A percentile compares a stretch with the other conserved stretches of the same genome.
Conservation (phyloP, 1,284 basidiomycete species). For the Dichomitus squalens region DNA sequence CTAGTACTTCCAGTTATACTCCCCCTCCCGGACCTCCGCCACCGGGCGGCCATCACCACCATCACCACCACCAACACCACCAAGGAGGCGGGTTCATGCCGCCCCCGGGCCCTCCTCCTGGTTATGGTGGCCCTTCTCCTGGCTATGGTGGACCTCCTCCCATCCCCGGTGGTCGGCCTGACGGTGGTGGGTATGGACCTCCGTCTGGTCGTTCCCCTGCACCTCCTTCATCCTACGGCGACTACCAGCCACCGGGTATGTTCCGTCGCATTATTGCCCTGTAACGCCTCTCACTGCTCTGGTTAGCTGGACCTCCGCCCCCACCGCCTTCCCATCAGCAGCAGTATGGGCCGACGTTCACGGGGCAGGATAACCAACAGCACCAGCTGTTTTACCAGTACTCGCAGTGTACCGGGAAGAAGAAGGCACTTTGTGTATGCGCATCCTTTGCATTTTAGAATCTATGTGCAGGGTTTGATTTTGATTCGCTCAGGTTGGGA, state of each 20-base stretch:
- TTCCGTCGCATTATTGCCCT: not conserved
- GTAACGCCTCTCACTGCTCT: not conserved
- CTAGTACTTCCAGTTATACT: constrained; percentile 6
- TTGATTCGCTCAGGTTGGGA: constrained; percentile 60
- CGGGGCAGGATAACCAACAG: constrained; percentile 50
- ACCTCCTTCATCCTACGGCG: constrained; percentile 14
- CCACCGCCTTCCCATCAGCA: constrained; percentile 68
- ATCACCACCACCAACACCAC: constrained; percentile 17
- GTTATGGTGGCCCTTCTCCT: constrained; percentile 20
- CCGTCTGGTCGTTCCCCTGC: constrained; percentile 30
- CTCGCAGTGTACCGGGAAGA: constrained; percentile 81
- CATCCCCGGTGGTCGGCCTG: constrained; percentile 17
- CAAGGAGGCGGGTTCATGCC: constrained; percentile 31
- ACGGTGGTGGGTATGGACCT: constrained; percentile 27
- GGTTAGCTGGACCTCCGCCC: constrained; percentile 41
- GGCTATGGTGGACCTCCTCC: constrained; percentile 19
- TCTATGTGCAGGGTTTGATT: not conserved
- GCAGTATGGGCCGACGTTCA: constrained; percentile 66
- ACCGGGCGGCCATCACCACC: not conserved
- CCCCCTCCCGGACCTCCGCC: constrained; percentile 22
- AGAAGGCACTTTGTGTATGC: constrained; percentile 78
- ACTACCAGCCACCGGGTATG: constrained; percentile 35
- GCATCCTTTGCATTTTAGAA: not conserved
- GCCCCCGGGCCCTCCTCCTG: constrained; percentile 23
- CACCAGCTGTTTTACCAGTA: constrained; percentile 72